Conservation (phyloP, 495 filamentous ascomycete genomes). For the Podospora pseudocomata region DNA sequence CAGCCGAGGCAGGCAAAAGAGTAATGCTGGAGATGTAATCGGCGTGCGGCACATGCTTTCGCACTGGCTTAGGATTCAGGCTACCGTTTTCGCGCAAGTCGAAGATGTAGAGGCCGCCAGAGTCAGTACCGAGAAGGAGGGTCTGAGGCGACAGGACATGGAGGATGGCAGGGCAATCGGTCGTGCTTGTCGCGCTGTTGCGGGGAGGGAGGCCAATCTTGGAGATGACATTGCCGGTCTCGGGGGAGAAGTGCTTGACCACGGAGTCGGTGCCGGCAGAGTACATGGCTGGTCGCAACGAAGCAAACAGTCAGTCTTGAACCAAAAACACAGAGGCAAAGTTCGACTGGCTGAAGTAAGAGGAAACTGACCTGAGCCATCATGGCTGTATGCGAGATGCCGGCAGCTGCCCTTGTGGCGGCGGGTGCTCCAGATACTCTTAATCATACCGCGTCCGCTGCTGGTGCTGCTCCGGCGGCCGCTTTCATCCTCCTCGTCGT, state of each 20-base stretch:
- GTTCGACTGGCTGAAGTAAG: background rate
- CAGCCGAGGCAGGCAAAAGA: conserved; percentile 70
- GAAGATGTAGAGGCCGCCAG: conserved; percentile 81
- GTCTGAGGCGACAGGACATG: conserved; percentile 81
- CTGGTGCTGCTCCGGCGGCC: conserved; percentile 39
- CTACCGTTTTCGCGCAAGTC: conserved; percentile 72
- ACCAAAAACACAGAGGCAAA: background rate
- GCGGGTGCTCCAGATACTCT: conserved; percentile 80
- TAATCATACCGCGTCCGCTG: conserved; percentile 69
- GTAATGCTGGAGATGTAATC: conserved; percentile 92
- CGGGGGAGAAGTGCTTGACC: conserved; percentile 77
- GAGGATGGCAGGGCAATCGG: conserved; percentile 71
- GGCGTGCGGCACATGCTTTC: conserved; percentile 79
- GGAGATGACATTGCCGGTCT: conserved; percentile 74
- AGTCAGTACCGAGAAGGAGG: conserved; percentile 86
- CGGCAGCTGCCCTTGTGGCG: conserved; percentile 92
- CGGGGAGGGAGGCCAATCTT: conserved; percentile 64
- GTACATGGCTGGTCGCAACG: conserved; percentile 55
- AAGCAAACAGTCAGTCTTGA: conserved; percentile 19
- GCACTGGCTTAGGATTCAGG: conserved; percentile 59
- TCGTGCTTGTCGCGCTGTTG: conserved; percentile 30
- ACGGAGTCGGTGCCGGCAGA: conserved; percentile 87
- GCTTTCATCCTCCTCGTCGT: conserved; percentile 44
- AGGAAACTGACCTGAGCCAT: conserved; percentile 55
- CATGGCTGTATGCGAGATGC: conserved; percentile 67